Evolutionary conservation across 2,329 filamentous ascomycete genomes (phyloP).

Genomic region (Xylaria sp.): DNA sequence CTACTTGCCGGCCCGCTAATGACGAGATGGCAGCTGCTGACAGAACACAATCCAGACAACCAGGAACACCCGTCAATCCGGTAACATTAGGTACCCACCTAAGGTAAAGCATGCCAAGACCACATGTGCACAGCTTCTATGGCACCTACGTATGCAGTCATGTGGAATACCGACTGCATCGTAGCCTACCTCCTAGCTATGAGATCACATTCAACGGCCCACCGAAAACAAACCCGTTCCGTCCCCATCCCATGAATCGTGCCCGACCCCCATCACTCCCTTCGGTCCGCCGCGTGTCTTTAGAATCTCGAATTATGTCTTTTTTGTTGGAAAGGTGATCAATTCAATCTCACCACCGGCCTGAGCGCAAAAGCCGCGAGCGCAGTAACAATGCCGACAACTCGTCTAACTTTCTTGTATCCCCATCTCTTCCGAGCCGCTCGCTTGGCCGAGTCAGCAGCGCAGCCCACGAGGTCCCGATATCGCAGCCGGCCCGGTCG

Average conservation of each 20-base stretch:
- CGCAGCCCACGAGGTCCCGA: slow-evolving; percentile 56
- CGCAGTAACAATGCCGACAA: slow-evolving; percentile 64
- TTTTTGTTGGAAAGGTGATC: slow-evolving; percentile 19
- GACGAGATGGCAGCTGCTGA: slow-evolving; percentile 3
- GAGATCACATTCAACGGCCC: slow-evolving; percentile 28
- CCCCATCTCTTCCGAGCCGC: slow-evolving; percentile 71
- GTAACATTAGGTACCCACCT: neutral
- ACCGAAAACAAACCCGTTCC: neutral
- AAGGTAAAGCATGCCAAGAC: slow-evolving; percentile 1
- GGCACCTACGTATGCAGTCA: neutral
- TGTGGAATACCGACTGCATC: too few relatives aligned
- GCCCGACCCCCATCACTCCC: slow-evolving; percentile 11
- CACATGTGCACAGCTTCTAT: slow-evolving; percentile 8
- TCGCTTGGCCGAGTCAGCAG: slow-evolving; percentile 58
- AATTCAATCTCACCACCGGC: neutral
- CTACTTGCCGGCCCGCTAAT: neutral
- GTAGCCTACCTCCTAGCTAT: slow-evolving; percentile 7
- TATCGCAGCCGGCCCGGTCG: slow-evolving; percentile 49
- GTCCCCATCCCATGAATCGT: slow-evolving; percentile 8
- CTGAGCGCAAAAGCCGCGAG: slow-evolving; percentile 19
- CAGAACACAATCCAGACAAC: neutral
- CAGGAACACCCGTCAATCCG: neutral
- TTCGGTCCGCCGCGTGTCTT: slow-evolving; percentile 7
- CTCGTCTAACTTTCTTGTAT: slow-evolving; percentile 74
- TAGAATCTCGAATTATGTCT: slow-evolving; percentile 29